phyloP scores from a whole-genome alignment of 495 filamentous ascomycete species.

The Trichoderma orchidacearum region DNA sequence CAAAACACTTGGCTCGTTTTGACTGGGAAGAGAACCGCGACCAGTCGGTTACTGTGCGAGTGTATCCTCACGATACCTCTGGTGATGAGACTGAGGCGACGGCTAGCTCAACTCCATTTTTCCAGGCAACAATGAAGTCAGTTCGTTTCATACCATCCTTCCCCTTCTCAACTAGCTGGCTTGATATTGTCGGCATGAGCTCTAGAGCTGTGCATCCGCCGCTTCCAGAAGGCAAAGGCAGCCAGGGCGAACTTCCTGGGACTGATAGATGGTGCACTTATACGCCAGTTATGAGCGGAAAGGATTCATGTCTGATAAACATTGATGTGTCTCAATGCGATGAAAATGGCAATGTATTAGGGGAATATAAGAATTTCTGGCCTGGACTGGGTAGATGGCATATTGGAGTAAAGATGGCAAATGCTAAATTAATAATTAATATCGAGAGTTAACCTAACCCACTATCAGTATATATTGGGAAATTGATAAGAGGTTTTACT shows the following conservation, averaged over 20 bases:
- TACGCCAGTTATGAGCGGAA: slow-evolving; percentile 9
- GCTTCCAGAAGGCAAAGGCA: slow-evolving; percentile 19
- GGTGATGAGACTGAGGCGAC: slow-evolving; percentile 13
- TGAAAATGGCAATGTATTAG: background rate
- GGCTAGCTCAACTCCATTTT: slow-evolving; percentile 14
- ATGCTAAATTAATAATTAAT: slow-evolving; percentile 8
- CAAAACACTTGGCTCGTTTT: slow-evolving; percentile 39
- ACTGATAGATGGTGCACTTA: slow-evolving; percentile 19
- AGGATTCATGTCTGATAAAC: slow-evolving; percentile 15
- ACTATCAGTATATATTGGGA: too few relatives aligned
- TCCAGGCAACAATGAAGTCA: slow-evolving; percentile 24
- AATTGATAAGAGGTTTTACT: too few relatives aligned
- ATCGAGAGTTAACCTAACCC: too few relatives aligned
- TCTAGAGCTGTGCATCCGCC: slow-evolving; percentile 27
- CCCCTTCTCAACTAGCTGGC: slow-evolving; percentile 19
- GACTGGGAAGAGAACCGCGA: slow-evolving; percentile 22
- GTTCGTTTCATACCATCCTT: slow-evolving; percentile 26
- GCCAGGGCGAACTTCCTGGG: slow-evolving; percentile 18
- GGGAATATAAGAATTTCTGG: slow-evolving; percentile 24
- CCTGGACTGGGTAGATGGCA: slow-evolving; percentile 28
- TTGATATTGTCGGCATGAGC: slow-evolving; percentile 19
- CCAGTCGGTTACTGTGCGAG: slow-evolving; percentile 19
- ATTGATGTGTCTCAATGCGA: slow-evolving; percentile 24
- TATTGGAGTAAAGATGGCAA: slow-evolving; percentile 25
- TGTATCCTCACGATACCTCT: slow-evolving; percentile 23